phyloP scores from a whole-genome alignment of 164 flowering plant genomes.

The Kingdonia uniflora region DNA sequence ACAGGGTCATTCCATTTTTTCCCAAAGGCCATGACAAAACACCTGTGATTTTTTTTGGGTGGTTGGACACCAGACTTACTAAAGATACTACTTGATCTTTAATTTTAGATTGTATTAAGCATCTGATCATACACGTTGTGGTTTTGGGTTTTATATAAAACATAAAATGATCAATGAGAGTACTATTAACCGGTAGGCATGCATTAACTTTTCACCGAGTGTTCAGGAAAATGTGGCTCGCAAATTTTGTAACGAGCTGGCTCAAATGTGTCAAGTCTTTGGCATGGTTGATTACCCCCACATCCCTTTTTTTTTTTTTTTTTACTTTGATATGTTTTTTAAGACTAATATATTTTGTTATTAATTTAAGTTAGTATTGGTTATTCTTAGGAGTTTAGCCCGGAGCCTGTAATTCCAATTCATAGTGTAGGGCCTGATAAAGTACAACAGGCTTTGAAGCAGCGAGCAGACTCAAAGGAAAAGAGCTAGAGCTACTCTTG shows the following conservation, averaged over 20 bases:
- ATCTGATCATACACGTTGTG: constrained; percentile 1
- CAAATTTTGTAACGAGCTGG: constrained; percentile 65
- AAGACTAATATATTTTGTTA: background rate
- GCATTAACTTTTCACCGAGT: constrained; percentile 68
- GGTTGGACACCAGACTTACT: too few relatives aligned
- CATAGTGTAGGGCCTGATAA: constrained; percentile 55
- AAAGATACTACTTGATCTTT: too few relatives aligned
- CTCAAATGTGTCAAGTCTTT: constrained; percentile 80
- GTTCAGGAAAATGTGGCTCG: constrained; percentile 75
- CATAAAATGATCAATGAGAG: constrained; percentile 88
- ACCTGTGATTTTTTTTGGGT: background rate
- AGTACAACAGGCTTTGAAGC: constrained; percentile 72
- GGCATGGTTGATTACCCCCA: constrained; percentile 48
- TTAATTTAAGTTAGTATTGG: too few relatives aligned
- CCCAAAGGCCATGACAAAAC: too few relatives aligned
- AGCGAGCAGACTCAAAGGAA: constrained; percentile 54
- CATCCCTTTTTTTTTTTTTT: background rate
- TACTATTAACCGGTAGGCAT: constrained; percentile 66
- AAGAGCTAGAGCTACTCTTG: constrained; percentile 58
- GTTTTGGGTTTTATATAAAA: constrained; percentile 3
- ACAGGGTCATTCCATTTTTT: background rate
- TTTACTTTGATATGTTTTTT: background rate
- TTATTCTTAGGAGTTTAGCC: too few relatives aligned
- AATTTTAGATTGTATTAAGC: background rate
- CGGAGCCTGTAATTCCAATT: constrained; percentile 64